Evolutionary conservation across 345 rosid genomes (phyloP).

Genomic region (Eucalyptus sideroxylon): DNA sequence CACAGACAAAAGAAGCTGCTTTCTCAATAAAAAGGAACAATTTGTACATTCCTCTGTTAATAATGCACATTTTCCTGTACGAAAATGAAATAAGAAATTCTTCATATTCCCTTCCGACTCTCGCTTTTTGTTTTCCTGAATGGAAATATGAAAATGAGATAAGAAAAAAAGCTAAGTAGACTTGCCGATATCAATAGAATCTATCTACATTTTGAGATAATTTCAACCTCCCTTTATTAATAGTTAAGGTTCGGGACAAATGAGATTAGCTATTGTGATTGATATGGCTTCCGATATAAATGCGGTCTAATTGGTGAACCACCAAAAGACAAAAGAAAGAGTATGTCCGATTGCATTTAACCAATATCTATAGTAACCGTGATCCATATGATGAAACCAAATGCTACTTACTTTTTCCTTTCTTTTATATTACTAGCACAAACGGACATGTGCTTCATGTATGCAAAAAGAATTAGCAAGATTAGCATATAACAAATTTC

Average conservation of each 20-base stretch:
- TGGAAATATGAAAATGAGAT: neutral
- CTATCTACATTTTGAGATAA: neutral
- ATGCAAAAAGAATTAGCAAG: neutral
- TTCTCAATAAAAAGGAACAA: too few relatives aligned
- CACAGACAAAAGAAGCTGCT: too few relatives aligned
- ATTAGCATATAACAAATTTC: neutral
- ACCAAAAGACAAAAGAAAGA: neutral
- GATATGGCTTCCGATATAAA: neutral
- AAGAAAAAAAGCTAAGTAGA: neutral
- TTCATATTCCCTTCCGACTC: neutral
- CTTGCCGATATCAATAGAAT: neutral
- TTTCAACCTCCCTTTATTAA: neutral
- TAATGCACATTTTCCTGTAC: neutral
- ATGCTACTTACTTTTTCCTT: too few relatives aligned
- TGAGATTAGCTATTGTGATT: too few relatives aligned
- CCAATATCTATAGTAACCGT: fast-evolving
- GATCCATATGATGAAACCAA: fast-evolving
- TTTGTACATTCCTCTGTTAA: neutral
- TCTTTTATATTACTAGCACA: too few relatives aligned
- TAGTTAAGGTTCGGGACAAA: fast-evolving
- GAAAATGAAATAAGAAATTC: neutral
- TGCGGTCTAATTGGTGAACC: neutral
- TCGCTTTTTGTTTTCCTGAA: neutral
- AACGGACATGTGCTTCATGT: neutral
- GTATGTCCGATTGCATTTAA: too few relatives aligned